Base-by-base conservation (phyloP, 2,329 filamentous ascomycete genomes). In the Aspergillus melleus region DNA sequence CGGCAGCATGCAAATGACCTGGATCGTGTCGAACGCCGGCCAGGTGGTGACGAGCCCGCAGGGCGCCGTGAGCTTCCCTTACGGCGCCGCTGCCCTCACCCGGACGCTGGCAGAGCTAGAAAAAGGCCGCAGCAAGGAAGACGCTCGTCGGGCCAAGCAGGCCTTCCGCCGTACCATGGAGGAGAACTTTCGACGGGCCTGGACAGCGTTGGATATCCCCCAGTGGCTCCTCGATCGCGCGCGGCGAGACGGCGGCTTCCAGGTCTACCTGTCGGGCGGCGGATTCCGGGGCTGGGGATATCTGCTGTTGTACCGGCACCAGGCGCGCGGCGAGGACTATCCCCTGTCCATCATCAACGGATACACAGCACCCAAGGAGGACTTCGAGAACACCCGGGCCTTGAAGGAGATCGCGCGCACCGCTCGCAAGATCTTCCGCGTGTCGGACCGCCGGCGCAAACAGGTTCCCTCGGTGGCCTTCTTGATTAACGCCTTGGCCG, bases 201-300 rank as follows among this genome's bases (percentile, higher is more conserved):
- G 90, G 57, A 74, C 79, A n/a, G 70, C 76, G 19, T 76, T 90
- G 4, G 73, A 81, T 6, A 76, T 89, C 1, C 85, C 92, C 1
- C 70, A 77, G 5, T 76, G 81, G n/a, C 74, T 86, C 4, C 66
- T 80, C 2, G 70, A 80, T 11, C 68, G 75, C 29, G 79, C 80
- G 11, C 72, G 77, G 26, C 68, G 75, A 11, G 68, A 80, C 3
- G 79, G 79, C 2, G 84, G 84, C 1, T 81, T 92, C 56, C 86
- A 88, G 12, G 80, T 96, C 10, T 96, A 92, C 71, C 86, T 96
- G 58, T 96, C 90, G 60, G 92, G 92, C 29, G 92, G 92, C 26
- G 92, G 92, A 0, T 96, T 96, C 71, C 84, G 92, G 24, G 92
- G 92, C 19, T 96, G 95, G 81, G 92, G 92, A 9, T 94, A 90